A percentile compares a stretch with the other conserved stretches of the same genome.
phyloP scores from a whole-genome alignment of 2,329 filamentous ascomycete species.

The Arthrobotrys pseudoclavata region DNA sequence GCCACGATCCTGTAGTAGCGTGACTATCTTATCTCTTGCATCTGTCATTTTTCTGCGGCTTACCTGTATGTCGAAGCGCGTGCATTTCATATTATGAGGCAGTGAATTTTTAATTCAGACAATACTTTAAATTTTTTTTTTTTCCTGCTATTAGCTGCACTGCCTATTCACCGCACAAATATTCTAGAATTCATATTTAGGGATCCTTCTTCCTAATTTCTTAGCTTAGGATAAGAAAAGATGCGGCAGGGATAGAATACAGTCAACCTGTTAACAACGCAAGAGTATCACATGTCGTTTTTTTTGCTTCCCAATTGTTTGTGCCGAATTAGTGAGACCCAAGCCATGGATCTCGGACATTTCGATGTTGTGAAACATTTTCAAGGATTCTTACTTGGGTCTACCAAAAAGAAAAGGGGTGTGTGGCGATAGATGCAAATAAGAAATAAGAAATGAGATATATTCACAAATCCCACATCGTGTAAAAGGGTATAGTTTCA shows the following conservation, averaged over 20 bases:
- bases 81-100: background rate
- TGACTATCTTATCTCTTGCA: background rate
- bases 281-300: conserved; percentile 52
- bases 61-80: background rate
- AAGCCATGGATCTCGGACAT: conserved; percentile 58
- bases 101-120: no score
- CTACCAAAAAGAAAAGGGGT: conserved; percentile 17
- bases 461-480: conserved; percentile 24
- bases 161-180: background rate
- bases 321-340: conserved; percentile 50
- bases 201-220: background rate
- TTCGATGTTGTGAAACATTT: conserved; percentile 55
- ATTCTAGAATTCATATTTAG: background rate
- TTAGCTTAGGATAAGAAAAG: conserved; percentile 29
- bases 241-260: conserved; percentile 43
- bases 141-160: no score
- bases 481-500: conserved; percentile 36
- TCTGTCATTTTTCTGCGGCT: background rate
- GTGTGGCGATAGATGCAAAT: conserved; percentile 4
- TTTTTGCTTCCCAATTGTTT: conserved; percentile 29
- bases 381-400: conserved; percentile 33
- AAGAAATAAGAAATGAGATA: conserved; percentile 18
- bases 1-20: background rate
- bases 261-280: conserved; percentile 35
- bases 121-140: no score